These are phyloP conservation scores for Colletotrichum cuscutae DNA, from an alignment of 2,329 filamentous ascomycete genomes.

Conservation along the genomic window DNA sequence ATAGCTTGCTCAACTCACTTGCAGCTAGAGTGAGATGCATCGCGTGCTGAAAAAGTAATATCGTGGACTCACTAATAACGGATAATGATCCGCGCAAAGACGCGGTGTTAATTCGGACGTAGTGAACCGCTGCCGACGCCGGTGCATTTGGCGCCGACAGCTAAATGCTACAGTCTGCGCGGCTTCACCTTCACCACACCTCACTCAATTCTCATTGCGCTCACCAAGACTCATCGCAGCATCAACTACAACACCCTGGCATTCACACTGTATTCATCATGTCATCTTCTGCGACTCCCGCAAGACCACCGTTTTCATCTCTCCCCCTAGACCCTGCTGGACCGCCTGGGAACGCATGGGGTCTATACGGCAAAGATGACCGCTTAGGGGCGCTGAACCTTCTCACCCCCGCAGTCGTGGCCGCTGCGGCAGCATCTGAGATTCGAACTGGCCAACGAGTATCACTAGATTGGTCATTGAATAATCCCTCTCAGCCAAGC, in stretches of 20 bases:
- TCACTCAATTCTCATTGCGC: background rate
- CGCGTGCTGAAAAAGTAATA: background rate
- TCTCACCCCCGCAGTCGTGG: conserved; percentile 58
- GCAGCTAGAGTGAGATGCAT: too few species aligned
- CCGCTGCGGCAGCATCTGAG: conserved; percentile 36
- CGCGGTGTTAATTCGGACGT: background rate
- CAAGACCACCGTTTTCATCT: conserved; percentile 35
- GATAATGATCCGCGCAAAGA: background rate
- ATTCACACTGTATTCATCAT: background rate
- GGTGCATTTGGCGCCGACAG: conserved; percentile 15
- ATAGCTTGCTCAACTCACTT: too few species aligned
- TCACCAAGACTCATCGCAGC: background rate
- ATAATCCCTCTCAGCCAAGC: conserved; percentile 45
- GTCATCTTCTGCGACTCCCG: background rate
- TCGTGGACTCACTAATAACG: background rate
- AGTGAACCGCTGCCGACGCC: background rate
- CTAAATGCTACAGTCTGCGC: background rate
- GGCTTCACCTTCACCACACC: background rate
- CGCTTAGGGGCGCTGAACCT: conserved; percentile 66
- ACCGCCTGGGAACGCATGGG: conserved; percentile 66
- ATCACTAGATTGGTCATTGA: conserved; percentile 47
- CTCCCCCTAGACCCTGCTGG: conserved; percentile 61
- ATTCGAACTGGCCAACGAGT: conserved; percentile 40
- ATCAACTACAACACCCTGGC: too few species aligned
- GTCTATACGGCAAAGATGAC: conserved; percentile 61